Evolutionary conservation across 371 early-diverging fungal genomes (phyloP), one percentile per base, ranked within the genome.

Genomic region (Batrachochytrium dendrobatidis): DNA sequence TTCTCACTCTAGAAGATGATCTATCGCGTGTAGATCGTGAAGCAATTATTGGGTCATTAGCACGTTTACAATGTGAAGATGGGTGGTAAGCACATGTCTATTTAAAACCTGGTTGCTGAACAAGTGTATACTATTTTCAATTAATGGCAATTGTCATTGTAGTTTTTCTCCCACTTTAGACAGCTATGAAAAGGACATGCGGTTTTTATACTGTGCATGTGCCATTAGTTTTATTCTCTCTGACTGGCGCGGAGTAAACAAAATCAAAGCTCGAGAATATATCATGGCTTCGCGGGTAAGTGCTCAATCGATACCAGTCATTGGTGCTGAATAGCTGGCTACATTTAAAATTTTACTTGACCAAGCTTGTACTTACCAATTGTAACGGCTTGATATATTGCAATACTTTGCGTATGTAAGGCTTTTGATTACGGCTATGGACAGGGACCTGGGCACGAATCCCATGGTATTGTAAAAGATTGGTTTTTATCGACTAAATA

Each of bases 161-260:
- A 88, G 86, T 62, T 86, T 90, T 68, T 70, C 76, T 10, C 86
- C 91, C 25, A 76, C 79, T 17, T 68, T 67, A 22, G 83, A 75
- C 33, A 81, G 83, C 25, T 62, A 68, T 50, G 94, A 95, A 70
- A 65, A 78, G 33, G 98, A 98, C 70, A 83, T 90, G 73, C 83
- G 98, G 12, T 95, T 95, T 66, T 66, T 91, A 10, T 98, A 80
- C 74, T 89, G 92, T 66, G 97, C 98, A 0, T 88, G 88, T 55
- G 88, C 84, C 0, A 78, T 94, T 3, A 85, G 85, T 1, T 83
- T 80, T 57, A 80, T 94, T 3, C 68, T 97, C 32, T 85, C 88
- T 66, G 95, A 95, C 72, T 95, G 91, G 87, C 69, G 82, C 51
- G 91, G 90, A 8, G 70, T 95, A 17, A 77, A 94, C 65, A 63